Conservation (phyloP, 129 eudicot genomes). For the Cynara cardunculus region DNA sequence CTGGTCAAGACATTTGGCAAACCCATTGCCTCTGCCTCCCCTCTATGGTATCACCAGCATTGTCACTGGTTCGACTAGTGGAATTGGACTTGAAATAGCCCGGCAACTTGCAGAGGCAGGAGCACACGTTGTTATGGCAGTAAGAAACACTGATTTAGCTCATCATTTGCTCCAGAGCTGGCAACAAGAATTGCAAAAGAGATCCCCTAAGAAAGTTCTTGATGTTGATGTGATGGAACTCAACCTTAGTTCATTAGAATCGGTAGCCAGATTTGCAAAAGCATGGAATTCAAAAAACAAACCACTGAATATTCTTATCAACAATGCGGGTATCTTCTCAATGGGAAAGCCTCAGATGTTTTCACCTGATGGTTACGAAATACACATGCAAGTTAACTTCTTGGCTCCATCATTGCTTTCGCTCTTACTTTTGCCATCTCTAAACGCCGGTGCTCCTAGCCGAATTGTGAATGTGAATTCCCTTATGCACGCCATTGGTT, state of each 20-base stretch:
- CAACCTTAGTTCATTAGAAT: conserved; percentile 31
- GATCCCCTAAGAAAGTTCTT: neutral
- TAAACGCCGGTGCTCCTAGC: conserved; percentile 30
- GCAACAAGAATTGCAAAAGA: conserved; percentile 5
- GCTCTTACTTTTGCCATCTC: conserved; percentile 30
- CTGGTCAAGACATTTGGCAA: conserved; percentile 38
- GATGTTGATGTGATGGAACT: conserved; percentile 38
- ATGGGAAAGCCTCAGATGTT: conserved; percentile 35
- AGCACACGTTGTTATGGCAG: conserved; percentile 42
- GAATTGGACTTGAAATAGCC: conserved; percentile 52
- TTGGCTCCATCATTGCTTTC: conserved; percentile 43
- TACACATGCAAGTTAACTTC: conserved; percentile 46
- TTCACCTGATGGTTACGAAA: conserved; percentile 34
- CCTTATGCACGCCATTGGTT: conserved; percentile 34
- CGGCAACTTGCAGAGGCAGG: conserved; percentile 33
- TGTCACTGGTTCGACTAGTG: conserved; percentile 56
- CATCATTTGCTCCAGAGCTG: conserved; percentile 30
- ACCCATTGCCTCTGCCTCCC: conserved; percentile 51
- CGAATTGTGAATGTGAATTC: conserved; percentile 42
- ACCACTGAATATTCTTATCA: conserved; percentile 37
- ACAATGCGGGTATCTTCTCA: conserved; percentile 44
- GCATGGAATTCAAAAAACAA: conserved; percentile 28
- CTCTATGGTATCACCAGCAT: conserved; percentile 40
- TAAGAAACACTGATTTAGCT: conserved; percentile 29
- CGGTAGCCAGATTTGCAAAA: conserved; percentile 29